phyloP scores from a whole-genome alignment of 768 basidiomycete genomes.

The Boletus reticulatus region DNA sequence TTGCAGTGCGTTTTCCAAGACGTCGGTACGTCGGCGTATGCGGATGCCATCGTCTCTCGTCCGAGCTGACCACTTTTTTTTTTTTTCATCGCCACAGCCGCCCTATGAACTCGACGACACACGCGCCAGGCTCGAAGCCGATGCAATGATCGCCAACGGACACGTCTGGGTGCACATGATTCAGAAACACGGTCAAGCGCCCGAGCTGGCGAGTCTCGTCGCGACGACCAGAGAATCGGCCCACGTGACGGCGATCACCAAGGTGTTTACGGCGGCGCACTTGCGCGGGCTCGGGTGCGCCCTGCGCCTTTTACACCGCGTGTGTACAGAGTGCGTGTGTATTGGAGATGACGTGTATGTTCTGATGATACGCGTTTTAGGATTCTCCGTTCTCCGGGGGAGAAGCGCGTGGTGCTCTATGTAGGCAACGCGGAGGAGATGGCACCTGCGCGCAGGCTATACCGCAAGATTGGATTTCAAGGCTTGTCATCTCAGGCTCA shows the following conservation, averaged over 20 bases:
- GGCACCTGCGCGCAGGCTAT: conserved; percentile 14
- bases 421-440: conserved; percentile 41
- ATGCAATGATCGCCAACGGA: conserved; percentile 39
- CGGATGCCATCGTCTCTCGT: neutral
- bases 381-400: conserved; percentile 27
- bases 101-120: conserved; percentile 52
- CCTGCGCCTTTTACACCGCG: conserved; percentile 54
- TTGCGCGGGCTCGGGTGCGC: conserved; percentile 59
- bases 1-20: conserved; percentile 54
- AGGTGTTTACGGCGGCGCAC: conserved; percentile 58
- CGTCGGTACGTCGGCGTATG: conserved; percentile 47
- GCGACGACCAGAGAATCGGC: conserved; percentile 61
- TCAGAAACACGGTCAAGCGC: conserved; percentile 9
- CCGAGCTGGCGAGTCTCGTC: conserved; percentile 59
- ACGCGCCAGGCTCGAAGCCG: conserved; percentile 50
- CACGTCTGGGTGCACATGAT: conserved; percentile 62
- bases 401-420: conserved; percentile 47
- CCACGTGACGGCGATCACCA: conserved; percentile 61
- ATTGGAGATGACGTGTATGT: too few species aligned
- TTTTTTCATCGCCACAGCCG: conserved; percentile 33
- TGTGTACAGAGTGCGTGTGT: conserved; percentile 50
- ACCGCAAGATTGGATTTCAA: conserved; percentile 19
- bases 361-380: neutral
- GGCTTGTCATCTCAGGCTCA: conserved; percentile 5
- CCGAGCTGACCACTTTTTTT: neutral